phyloP scores from a whole-genome alignment of 176 grass and related monocot species.

The Zea luxurians region DNA sequence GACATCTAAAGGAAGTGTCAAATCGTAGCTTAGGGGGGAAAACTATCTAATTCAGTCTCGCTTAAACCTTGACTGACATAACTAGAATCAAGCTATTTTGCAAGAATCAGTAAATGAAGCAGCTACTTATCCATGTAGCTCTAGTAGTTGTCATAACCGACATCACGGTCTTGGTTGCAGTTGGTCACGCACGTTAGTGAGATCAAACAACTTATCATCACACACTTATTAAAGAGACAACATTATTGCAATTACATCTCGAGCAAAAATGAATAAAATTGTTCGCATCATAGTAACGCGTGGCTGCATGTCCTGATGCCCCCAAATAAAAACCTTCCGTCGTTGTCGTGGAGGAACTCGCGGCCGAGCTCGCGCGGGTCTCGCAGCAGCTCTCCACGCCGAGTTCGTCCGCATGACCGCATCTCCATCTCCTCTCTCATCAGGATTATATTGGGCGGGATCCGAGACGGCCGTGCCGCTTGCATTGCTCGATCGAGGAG shows the following conservation, averaged over 20 bases:
- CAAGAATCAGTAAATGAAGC: constrained; percentile 19
- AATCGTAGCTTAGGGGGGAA: background rate
- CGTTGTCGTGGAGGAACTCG: background rate
- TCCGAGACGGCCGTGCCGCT: background rate
- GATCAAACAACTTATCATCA: constrained; percentile 77
- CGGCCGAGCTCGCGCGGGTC: background rate
- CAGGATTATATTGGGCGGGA: background rate
- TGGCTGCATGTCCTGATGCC: background rate
- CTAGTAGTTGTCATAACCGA: constrained; percentile 66
- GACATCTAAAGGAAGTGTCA: background rate
- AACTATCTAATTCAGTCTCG: background rate
- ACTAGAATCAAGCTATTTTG: background rate
- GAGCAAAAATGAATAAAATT: background rate
- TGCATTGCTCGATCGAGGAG: background rate
- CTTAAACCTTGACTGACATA: background rate
- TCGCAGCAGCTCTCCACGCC: background rate
- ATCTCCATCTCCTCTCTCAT: background rate
- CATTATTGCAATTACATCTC: constrained; percentile 24
- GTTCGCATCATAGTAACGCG: constrained; percentile 21
- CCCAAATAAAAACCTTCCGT: background rate
- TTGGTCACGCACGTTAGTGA: background rate
- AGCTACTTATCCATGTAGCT: constrained; percentile 80
- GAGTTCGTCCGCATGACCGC: background rate
- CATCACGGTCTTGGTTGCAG: constrained; percentile 57
- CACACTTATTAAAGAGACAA: constrained; percentile 47